Evolutionary conservation across 176 grass and related monocot species (phyloP), one percentile per base, ranked within the genome.

Genomic region (Dactylis glomerata): DNA sequence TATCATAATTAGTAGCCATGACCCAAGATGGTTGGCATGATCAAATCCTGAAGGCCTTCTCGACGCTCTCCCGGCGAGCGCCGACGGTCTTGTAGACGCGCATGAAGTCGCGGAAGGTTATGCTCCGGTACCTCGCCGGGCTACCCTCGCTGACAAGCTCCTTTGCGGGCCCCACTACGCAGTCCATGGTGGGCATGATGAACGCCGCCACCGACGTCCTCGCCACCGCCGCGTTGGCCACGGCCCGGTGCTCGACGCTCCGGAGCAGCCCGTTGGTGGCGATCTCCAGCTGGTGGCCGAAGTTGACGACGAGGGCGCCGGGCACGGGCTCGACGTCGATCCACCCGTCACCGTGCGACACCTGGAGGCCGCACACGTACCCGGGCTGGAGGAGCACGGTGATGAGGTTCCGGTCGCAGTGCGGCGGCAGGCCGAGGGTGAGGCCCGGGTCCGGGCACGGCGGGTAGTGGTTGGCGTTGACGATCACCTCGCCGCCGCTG

Each of bases 41-140:
- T 88, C 63, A 88, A 5, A 86, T 86, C 83, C 68, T 84, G 83
- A 94, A 89, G 24, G 86, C 83, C 59, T 89, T 87, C 80, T 89
- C 87, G 16, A 94, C 76, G 61, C 82, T 80, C 72, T 83, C 86
- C 17, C 86, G 58, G 10, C 78, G 77, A 11, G 86, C 92, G 11
- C 81, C 72, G 63, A 90, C 70, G 57, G 81, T 50, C 42, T 72
- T 86, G 81, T 92, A 92, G 17, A 88, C 65, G 28, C 40, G 62
- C 72, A 83, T 88, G 79, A 94, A 94, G 67, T 94, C 89, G 5
- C 83, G 83, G 84, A 94, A 94, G 47, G 54, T 28, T 22, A 94
- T 66, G 33, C 82, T 68, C 42, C 84, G 81, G 68, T 90, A 95
- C 24, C 62, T 51, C 37, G 67, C 27, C 16, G 59, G 49, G 27